These are phyloP conservation scores for Ogataea glucozyma DNA, from an alignment of 805 yeast genomes.

Conservation along the genomic window DNA sequence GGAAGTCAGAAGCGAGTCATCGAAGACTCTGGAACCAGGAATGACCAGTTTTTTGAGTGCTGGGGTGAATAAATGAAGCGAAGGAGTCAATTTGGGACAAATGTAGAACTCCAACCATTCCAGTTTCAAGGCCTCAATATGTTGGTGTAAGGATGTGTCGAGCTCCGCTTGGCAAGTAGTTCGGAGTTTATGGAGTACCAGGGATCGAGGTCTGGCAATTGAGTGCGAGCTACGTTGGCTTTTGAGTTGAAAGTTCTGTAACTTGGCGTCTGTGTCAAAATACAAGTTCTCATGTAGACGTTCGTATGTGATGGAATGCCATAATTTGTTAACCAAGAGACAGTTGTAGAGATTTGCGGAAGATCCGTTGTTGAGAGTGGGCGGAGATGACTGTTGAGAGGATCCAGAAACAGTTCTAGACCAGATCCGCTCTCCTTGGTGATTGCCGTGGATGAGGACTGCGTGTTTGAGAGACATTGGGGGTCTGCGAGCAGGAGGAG, in stretches of 20 bases:
- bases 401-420: constrained; percentile 25
- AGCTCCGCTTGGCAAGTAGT: constrained; percentile 52
- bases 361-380: constrained; percentile 5
- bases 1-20: constrained; percentile 56
- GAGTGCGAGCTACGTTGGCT: neutral
- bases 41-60: constrained; percentile 51
- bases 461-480: constrained; percentile 75
- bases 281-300: constrained; percentile 55
- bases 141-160: constrained; percentile 42
- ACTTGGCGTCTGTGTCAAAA: constrained; percentile 51
- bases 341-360: constrained; percentile 55
- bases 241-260: constrained; percentile 21
- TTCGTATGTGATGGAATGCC: constrained; percentile 57
- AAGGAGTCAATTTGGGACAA: constrained; percentile 72
- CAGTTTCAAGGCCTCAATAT: constrained; percentile 47
- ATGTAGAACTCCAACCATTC: constrained; percentile 79
- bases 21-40: constrained; percentile 69
- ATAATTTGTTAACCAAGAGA: constrained; percentile 64
- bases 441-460: constrained; percentile 50
- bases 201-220: constrained; percentile 34
- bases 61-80: constrained; percentile 43
- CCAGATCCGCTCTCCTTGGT: constrained; percentile 44
- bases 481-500: constrained; percentile 58
- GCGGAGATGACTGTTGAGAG: constrained; percentile 6
- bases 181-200: constrained; percentile 67